Evolutionary conservation across 257 asterid species (phyloP), one percentile per base, ranked within the genome.

Genomic region (Solanum tacnaense): DNA sequence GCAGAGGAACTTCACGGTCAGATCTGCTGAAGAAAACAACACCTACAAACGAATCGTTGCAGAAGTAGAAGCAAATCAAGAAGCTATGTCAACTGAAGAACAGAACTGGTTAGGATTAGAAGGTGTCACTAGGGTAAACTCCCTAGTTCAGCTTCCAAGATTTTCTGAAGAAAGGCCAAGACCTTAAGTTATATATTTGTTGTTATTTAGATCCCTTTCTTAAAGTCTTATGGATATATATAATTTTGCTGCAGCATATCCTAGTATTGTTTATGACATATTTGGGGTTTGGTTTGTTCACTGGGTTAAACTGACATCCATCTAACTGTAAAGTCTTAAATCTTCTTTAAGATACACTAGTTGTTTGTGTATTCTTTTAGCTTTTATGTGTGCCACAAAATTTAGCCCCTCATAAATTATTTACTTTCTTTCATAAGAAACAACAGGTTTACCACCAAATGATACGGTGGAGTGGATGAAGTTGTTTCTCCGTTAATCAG

Each of bases 121-220:
- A 92, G 99, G 99, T 8, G 98, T 97, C 25, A 97, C 99, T 41
- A 91, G 99, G 86, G 99, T 97, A 20, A 97, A 97, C 93, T 97
- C 99, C 41, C 89, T 97, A 36, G 99, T 97, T 90, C 99, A 96
- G 86, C 98, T 97, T 79, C 98, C 98, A 85, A 93, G 99, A 91
- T 97, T 97, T 92, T 95, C 98, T 32, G 95, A 90, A 84, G 99
- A 96, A 71, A 92, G 88, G 90, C 92, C 95, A 49, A 92, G 92
- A 90, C 94, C 96, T 49, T 96, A 86, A 92, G 20, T 84, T 83
- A 34, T 89, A 39, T 25, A 23, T 68, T 34, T 68, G 83, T 85
- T 85, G 82, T 85, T n/a, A 68, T 27, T 39, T 68, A 60, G 34
- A 36, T 85, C 31, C 29, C 13, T 62, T 85, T 38, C 25, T 85